Evolutionary conservation across 164 flowering plant genomes (phyloP).

Genomic region (Aristolochia californica): DNA sequence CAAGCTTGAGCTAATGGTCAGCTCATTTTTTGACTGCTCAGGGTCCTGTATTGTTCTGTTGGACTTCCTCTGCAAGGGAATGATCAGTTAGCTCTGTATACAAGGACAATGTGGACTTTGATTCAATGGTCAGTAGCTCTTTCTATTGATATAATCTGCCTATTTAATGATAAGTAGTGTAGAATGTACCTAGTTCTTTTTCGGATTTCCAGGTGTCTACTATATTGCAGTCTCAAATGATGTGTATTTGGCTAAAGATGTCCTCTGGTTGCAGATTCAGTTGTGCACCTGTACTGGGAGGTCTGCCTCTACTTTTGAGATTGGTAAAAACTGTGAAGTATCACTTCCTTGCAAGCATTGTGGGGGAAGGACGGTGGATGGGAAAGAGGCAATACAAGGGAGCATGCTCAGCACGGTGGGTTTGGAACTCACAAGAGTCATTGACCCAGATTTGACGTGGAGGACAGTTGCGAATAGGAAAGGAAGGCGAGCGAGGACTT

Average conservation of each 20-base stretch:
- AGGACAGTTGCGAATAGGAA: conserved; percentile 23
- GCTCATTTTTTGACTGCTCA: conserved; percentile 7
- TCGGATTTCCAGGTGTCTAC: not conserved
- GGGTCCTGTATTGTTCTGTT: not conserved
- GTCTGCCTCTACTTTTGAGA: conserved; percentile 15
- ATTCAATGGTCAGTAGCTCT: conserved; percentile 20
- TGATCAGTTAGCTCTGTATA: not conserved
- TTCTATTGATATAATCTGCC: not conserved
- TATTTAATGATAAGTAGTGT: not conserved
- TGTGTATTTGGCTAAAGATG: not conserved
- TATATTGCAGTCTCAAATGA: not conserved
- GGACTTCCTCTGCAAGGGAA: not conserved
- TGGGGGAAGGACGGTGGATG: conserved; percentile 22
- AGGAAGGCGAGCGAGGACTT: conserved; percentile 20
- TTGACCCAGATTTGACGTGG: conserved; percentile 26
- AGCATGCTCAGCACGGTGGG: conserved; percentile 31
- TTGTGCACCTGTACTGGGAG: conserved; percentile 20
- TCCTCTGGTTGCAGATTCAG: conserved; percentile 17
- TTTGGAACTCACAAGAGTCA: conserved; percentile 19
- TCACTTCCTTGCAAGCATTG: conserved; percentile 19
- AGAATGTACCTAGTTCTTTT: not conserved
- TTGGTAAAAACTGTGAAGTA: conserved; percentile 8
- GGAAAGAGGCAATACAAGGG: conserved; percentile 11
- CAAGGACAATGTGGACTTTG: conserved; percentile 11
- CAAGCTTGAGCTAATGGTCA: conserved; percentile 3